Evolutionary conservation across 768 basidiomycete genomes (phyloP).

Genomic region (Goffeauzyma gilvescens): DNA sequence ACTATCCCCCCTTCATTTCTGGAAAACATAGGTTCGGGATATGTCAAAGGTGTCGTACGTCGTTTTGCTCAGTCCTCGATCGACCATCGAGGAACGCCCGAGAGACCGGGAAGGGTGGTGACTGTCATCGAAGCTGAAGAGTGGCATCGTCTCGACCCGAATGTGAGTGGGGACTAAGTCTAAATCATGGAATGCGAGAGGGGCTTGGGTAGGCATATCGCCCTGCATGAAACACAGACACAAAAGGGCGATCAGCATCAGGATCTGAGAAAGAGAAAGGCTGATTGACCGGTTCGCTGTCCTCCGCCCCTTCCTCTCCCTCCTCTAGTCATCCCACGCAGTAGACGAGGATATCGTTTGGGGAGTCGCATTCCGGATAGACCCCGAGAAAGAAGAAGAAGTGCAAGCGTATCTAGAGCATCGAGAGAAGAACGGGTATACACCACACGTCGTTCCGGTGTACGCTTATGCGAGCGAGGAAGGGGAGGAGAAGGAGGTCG

Average conservation of each 20-base stretch:
- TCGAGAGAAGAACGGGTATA: conserved; percentile 61
- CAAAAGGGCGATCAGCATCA: no score
- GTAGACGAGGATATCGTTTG: conserved; percentile 48
- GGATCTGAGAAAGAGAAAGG: no score
- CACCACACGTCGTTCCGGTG: conserved; percentile 56
- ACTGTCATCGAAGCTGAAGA: conserved; percentile 74
- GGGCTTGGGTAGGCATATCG: no score
- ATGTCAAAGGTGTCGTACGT: conserved; percentile 72
- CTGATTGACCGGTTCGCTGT: no score
- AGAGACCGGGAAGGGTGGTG: conserved; percentile 74
- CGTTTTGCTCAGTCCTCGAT: conserved; percentile 80
- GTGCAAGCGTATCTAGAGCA: conserved; percentile 56
- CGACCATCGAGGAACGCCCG: conserved; percentile 78
- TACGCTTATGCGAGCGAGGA: conserved; percentile 46
- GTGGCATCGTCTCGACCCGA: conserved; percentile 41
- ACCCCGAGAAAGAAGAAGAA: conserved; percentile 51
- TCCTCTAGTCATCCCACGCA: conserved; percentile 37
- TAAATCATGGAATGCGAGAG: no score
- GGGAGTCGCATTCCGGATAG: conserved; percentile 80
- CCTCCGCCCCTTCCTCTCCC: conserved; percentile 41
- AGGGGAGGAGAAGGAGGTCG: conserved; percentile 32
- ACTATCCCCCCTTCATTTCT: neutral
- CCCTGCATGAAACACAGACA: no score
- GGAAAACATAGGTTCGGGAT: conserved; percentile 37
- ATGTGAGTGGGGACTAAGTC: no score